Evolutionary conservation across 73 alveolate genomes (phyloP).

Genomic region (Tetrahymena borealis): DNA sequence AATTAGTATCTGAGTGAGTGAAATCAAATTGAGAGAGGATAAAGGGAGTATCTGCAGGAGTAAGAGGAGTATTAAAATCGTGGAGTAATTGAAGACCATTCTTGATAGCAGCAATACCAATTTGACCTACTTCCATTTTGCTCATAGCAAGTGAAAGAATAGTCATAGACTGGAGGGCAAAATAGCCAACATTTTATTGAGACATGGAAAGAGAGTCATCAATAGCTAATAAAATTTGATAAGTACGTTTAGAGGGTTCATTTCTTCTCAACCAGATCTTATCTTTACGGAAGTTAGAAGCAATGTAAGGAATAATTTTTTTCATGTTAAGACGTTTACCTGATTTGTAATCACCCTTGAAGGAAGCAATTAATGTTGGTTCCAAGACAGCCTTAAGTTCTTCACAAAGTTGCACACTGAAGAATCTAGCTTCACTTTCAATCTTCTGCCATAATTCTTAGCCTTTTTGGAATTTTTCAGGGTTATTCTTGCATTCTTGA

Average conservation of each 20-base stretch:
- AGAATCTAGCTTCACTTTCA: constrained; percentile 53
- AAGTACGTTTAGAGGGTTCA: constrained; percentile 94
- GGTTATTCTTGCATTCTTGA: constrained; percentile 26
- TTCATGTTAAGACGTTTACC: constrained; percentile 99
- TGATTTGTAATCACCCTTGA: constrained; percentile 96
- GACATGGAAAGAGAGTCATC: constrained; percentile 95
- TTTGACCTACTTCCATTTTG: constrained; percentile 87
- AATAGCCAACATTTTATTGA: constrained; percentile 76
- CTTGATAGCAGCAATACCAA: constrained; percentile 85
- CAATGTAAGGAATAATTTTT: constrained; percentile 97
- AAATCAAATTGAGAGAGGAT: constrained; percentile 76
- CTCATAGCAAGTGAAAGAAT: constrained; percentile 83
- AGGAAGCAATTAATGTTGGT: constrained; percentile 76
- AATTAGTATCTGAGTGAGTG: neutral
- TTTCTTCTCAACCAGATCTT: constrained; percentile 99
- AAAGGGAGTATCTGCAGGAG: constrained; percentile 68
- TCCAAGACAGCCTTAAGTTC: constrained; percentile 82
- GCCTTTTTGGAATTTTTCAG: constrained; percentile 45
- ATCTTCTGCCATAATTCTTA: constrained; percentile 55
- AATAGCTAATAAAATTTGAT: constrained; percentile 88
- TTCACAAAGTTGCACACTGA: constrained; percentile 58
- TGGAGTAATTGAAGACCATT: constrained; percentile 78
- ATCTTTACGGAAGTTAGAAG: constrained; percentile 97
- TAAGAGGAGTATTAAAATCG: constrained; percentile 67
- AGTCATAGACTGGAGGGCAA: constrained; percentile 79